Base-by-base conservation (phyloP, 257 asterid species). In the Lavandula angustifolia region DNA sequence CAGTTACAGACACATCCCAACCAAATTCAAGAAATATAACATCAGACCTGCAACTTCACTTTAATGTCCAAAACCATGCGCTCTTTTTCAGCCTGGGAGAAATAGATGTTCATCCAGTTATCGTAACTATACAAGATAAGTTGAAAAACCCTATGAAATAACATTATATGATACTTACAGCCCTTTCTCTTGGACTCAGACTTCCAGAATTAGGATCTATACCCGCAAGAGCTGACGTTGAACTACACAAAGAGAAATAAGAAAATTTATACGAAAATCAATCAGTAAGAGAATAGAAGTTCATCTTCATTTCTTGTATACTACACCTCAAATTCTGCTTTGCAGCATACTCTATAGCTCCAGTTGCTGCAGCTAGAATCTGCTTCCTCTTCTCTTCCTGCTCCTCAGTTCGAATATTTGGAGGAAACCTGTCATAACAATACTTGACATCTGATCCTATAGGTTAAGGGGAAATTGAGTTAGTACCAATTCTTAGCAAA, bases 41-140 rank as follows among this genome's bases (percentile, higher is more conserved):
- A 32, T 2, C 31, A 67, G 53, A 90, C 97, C 97, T 92, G 98
- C 74, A 92, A 73, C 85, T 92, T 92, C 77, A 92, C 98, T 92
- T 92, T 62, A 70, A 89, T 92, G 79, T 89, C 98, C 77, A 89
- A 79, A 70, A 92, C 98, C 98, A 89, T 92, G 75, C 96, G 95
- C 67, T 92, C 98, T 46, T 96, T 81, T 82, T 92, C 98, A 61
- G 96, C 98, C 97, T 91, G 83, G 48, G 68, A 55, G 63, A 63
- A 48, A 80, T 62, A 69, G 11, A 61, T 18, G 43, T 51, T 66
- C 42, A 51, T 49, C 62, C 44, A 16, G 27, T 52, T 69, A 60
- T 68, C 49, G 64, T 46, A 63, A 67, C 32, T 35, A 60, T 4
- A 47, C 27, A 67, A 49, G 68, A 40, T 71, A 44, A 56, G 11